Evolutionary conservation across 2,329 filamentous ascomycete species (phyloP).

Genomic region (Monilinia aucupariae): DNA sequence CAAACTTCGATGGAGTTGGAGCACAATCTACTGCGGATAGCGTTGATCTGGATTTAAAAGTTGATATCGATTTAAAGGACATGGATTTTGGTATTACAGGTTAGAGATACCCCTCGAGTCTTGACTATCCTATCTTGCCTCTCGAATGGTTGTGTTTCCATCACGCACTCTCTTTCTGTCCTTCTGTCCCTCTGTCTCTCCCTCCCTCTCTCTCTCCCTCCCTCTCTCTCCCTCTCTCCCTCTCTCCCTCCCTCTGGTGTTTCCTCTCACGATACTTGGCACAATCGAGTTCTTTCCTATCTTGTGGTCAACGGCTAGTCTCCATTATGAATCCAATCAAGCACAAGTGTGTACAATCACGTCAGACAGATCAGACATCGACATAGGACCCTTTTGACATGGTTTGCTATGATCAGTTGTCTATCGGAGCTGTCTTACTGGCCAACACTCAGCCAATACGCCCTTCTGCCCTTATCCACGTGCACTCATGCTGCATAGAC

Average conservation of each 20-base stretch:
- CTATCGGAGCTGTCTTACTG: slow-evolving; percentile 6
- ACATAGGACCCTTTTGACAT: slow-evolving; percentile 2
- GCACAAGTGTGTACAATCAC: slow-evolving; percentile 11
- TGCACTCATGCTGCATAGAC: slow-evolving; percentile 1
- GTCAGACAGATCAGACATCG: slow-evolving; percentile 1
- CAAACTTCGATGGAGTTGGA: slow-evolving; percentile 21
- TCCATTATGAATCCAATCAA: not conserved
- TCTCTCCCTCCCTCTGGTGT: no score
- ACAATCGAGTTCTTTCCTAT: not conserved
- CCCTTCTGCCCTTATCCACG: slow-evolving; percentile 6
- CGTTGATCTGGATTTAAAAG: slow-evolving; percentile 16
- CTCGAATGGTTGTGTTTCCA: not conserved
- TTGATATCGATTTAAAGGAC: slow-evolving; percentile 18
- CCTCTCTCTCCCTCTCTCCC: not conserved
- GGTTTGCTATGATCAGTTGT: not conserved
- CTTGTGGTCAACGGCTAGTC: not conserved
- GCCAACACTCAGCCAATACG: not conserved
- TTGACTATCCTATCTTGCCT: slow-evolving; percentile 5
- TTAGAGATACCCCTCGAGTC: slow-evolving; percentile 6
- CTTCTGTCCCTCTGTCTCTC: not conserved
- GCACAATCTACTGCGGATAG: slow-evolving; percentile 13
- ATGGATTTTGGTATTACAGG: slow-evolving; percentile 21
- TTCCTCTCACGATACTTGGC: not conserved
- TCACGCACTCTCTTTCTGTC: not conserved
- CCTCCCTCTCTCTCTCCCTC: no score